phyloP scores from a whole-genome alignment of 2,329 filamentous ascomycete genomes.

The Alternaria brassicae region DNA sequence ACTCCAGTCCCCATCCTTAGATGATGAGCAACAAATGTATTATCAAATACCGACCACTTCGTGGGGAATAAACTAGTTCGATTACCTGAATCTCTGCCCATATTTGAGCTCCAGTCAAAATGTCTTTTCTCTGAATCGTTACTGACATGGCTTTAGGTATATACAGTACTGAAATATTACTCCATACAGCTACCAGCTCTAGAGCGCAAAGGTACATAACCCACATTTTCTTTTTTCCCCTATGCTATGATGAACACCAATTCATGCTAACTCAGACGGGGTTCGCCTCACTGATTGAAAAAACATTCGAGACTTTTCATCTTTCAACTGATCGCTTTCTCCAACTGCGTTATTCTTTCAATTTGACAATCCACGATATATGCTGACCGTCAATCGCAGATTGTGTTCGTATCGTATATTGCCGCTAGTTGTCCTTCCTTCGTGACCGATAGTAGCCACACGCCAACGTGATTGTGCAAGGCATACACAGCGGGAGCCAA shows the following conservation, averaged over 20 bases:
- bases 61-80: conserved; percentile 50
- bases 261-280: conserved; percentile 51
- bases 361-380: background rate
- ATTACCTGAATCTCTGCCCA: conserved; percentile 47
- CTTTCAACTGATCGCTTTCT: conserved; percentile 47
- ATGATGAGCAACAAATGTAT: conserved; percentile 50
- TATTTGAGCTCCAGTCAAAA: conserved; percentile 1
- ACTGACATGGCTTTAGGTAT: conserved; percentile 27
- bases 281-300: conserved; percentile 44
- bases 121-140: background rate
- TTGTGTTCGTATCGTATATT: background rate
- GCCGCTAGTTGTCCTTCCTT: background rate
- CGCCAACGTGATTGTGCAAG: too few relatives aligned
- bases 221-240: conserved; percentile 2
- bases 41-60: conserved; percentile 51
- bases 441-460: background rate
- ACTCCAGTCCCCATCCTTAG: conserved; percentile 14
- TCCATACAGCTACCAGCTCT: background rate
- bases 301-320: conserved; percentile 49
- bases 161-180: background rate
- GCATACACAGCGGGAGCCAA: background rate
- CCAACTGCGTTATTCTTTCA: background rate
- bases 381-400: conserved; percentile 14
- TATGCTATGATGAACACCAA: conserved; percentile 47
- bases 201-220: conserved; percentile 20